Base-by-base conservation (phyloP, 257 asterid genomes). In the Schizonepeta tenuifolia region DNA sequence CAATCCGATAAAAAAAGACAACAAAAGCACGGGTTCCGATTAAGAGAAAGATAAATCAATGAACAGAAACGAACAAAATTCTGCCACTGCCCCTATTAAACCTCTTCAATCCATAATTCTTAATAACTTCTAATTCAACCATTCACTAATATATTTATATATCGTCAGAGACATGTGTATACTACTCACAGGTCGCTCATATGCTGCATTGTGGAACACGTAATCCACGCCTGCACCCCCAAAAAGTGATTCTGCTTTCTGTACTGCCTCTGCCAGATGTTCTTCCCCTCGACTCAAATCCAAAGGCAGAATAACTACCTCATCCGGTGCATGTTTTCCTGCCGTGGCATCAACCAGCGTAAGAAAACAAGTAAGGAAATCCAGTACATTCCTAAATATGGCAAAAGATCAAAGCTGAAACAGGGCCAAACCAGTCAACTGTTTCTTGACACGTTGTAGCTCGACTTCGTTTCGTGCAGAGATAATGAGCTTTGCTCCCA, bases 171-270 rank as follows among this genome's bases (percentile, higher is more conserved):
- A 44, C 41, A 62, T 22, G 53, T 60, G 67, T 54, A 61, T 49
- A 84, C 98, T 86, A 84, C 98, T 86, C 79, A 94, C 99, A 77
- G 98, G 97, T 40, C 99, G 97, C 79, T 94, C 98, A 80, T 69
- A 91, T 60, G 99, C 99, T 78, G 99, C 99, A 88, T 91, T 94
- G 67, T 94, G 99, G 82, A 94, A 86, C 84, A 94, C 72, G 77
- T 89, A 91, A 83, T 94, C 99, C 81, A 94, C 97, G n/a, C 97
- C 98, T 1, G 89, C 88, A 77, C 90, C 96, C 63, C 71, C 83
- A 65, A 91, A 94, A 75, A 83, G 71, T 4, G 96, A 86, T 76
- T 94, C 96, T 65, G 97, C 98, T 81, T 83, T 86, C 85, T 77
- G 84, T 14, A 91, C 96, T 49, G 86, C 93, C 71, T 83, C 88